Evolutionary conservation across 345 rosid genomes (phyloP).

Genomic region (Aquilaria yunnanensis): DNA sequence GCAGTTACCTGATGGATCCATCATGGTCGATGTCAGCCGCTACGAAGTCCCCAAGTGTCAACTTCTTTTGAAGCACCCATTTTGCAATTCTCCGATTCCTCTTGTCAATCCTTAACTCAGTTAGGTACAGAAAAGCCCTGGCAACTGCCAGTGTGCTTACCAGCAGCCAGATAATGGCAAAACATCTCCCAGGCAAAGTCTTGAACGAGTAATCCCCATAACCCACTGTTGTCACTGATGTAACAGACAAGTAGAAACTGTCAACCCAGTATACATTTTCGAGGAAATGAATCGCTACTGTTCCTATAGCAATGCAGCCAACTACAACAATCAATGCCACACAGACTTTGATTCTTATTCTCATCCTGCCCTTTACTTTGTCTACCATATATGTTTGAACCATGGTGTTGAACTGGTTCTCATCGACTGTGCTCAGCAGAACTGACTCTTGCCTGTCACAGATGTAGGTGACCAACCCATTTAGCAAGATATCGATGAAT

Average conservation of each 20-base stretch:
- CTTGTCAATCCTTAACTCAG: conserved; percentile 55
- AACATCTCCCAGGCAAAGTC: conserved; percentile 44
- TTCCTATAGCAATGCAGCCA: conserved; percentile 46
- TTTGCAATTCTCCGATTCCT: conserved; percentile 47
- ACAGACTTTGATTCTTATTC: conserved; percentile 50
- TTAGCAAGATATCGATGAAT: conserved; percentile 49
- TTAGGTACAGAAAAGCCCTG: conserved; percentile 50
- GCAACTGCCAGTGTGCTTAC: conserved; percentile 62
- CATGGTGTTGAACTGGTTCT: conserved; percentile 38
- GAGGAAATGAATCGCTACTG: conserved; percentile 31
- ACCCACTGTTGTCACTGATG: conserved; percentile 65
- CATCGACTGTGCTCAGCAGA: conserved; percentile 47
- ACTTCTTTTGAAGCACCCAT: conserved; percentile 61
- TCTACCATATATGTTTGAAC: conserved; percentile 45
- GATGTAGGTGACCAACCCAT: conserved; percentile 54
- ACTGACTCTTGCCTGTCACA: conserved; percentile 57
- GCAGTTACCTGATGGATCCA: conserved; percentile 57
- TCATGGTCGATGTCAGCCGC: conserved; percentile 72
- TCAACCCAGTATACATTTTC: conserved; percentile 55
- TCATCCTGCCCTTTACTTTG: conserved; percentile 56
- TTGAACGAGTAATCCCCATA: conserved; percentile 56
- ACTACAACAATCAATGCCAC: conserved; percentile 44
- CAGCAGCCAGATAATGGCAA: conserved; percentile 54
- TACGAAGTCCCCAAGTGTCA: conserved; percentile 56
- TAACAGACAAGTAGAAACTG: conserved; percentile 56